phyloP scores from a whole-genome alignment of 805 yeast species.

The Cyberlindnera bimundalis region DNA sequence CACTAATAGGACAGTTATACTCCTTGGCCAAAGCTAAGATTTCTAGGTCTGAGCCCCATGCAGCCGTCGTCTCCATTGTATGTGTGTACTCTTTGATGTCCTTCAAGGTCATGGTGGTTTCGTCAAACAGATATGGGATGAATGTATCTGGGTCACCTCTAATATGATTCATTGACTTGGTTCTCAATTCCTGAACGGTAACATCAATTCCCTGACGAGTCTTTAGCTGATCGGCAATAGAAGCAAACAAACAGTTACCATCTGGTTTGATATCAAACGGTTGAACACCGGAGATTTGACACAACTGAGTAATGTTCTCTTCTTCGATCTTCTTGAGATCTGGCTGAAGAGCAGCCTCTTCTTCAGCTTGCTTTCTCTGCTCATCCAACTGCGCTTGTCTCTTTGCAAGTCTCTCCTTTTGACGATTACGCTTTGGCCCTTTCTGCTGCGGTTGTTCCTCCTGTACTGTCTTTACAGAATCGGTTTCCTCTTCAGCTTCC shows the following conservation, averaged over 20 bases:
- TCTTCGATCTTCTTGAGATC: conserved; percentile 72
- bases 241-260: conserved; percentile 90
- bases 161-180: conserved; percentile 64
- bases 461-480: not conserved
- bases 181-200: conserved; percentile 54
- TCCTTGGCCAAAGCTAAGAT: conserved; percentile 73
- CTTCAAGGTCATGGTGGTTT: conserved; percentile 57
- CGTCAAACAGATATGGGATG: conserved; percentile 81
- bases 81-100: conserved; percentile 67
- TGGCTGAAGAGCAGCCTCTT: conserved; percentile 64
- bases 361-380: conserved; percentile 61
- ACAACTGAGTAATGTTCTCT: conserved; percentile 54
- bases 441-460: conserved; percentile 31
- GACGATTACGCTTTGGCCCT: conserved; percentile 64
- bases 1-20: conserved; percentile 70
- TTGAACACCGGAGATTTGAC: conserved; percentile 44
- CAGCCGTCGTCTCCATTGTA: conserved; percentile 69
- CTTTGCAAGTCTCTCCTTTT: conserved; percentile 76
- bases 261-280: conserved; percentile 80
- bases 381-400: conserved; percentile 66
- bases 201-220: conserved; percentile 42
- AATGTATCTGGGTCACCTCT: conserved; percentile 63
- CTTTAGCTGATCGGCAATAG: conserved; percentile 73
- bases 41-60: conserved; percentile 98
- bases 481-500: conserved; percentile 13